These are phyloP conservation scores for Apophysomyces sp. DNA, from an alignment of 371 early-diverging fungal genomes.

Conservation along the genomic window DNA sequence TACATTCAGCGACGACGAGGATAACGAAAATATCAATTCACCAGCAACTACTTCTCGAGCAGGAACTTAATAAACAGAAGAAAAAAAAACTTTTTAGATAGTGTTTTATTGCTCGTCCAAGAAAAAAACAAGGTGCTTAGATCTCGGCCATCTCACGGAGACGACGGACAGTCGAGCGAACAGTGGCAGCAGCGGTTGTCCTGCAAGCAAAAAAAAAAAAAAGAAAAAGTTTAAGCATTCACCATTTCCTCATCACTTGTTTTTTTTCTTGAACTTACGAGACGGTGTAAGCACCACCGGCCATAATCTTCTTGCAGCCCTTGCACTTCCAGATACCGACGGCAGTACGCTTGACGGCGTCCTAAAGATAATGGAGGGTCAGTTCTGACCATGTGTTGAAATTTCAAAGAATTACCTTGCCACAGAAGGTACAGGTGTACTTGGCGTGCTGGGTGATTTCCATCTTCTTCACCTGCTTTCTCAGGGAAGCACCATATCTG, in stretches of 20 bases:
- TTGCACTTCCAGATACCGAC: constrained; percentile 99
- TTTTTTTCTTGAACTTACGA: constrained; percentile 40
- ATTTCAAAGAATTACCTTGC: constrained; percentile 59
- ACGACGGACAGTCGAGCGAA: constrained; percentile 96
- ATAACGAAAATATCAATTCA: neutral
- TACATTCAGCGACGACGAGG: constrained; percentile 41
- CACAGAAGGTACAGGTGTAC: constrained; percentile 99
- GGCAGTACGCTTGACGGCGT: constrained; percentile 89
- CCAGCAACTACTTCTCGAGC: neutral
- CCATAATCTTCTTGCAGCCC: constrained; percentile 91
- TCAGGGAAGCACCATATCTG: constrained; percentile 99
- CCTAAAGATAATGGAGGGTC: constrained; percentile 44
- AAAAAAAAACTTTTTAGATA: neutral
- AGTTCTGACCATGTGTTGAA: constrained; percentile 2
- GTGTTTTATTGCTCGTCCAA: constrained; percentile 1
- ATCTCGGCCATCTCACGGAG: constrained; percentile 94
- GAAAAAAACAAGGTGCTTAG: constrained; percentile 47
- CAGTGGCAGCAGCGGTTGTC: constrained; percentile 91
- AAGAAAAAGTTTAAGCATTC: neutral
- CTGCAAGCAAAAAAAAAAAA: constrained; percentile 35
- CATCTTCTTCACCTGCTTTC: constrained; percentile 99
- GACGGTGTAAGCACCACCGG: constrained; percentile 98
- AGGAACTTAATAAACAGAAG: neutral
- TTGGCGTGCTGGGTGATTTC: constrained; percentile 98
- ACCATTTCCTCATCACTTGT: neutral